Base-by-base conservation (phyloP, 192 early-diverging fungal genomes). In the Podila minutissima region DNA sequence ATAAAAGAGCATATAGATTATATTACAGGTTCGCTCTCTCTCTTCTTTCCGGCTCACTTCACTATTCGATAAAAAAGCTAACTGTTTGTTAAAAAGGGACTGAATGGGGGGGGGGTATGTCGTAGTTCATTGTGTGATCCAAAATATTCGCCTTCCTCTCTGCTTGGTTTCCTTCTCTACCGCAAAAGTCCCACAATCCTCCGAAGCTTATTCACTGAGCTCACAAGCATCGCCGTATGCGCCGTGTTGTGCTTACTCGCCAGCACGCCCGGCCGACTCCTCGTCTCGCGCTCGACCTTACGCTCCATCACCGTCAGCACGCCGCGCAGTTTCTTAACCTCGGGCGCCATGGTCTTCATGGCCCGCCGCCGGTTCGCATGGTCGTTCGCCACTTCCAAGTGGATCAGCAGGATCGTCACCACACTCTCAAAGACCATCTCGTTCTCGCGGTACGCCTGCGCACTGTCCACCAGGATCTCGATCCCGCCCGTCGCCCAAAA, bases 341-440 rank as follows among this genome's bases (percentile, higher is more conserved):
- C 77, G 1, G 71, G 66, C 1, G 19, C 58, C 77, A 73, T 72
- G n/a, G 66, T 28, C 24, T 59, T 50, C 57, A 81, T 28, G 1
- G 64, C 58, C 33, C 59, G 58, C 6, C 77, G 19, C 2, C 71
- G 66, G 13, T 24, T 60, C 19, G 55, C 65, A 50, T 76, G 46
- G 41, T 46, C 41, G 41, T 59, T 59, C 24, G 49, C 74, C 22
- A 61, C 60, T 19, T 75, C 82, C 65, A 83, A 22, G 50, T 81
- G 77, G 24, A 72, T 66, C 65, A 83, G 38, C 48, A 83, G 57
- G 10, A 83, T 75, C 19, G 74, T 76, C 49, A 77, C 59, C 0
- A 74, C 75, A 10, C 70, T 78, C 24, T 74, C 74, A 24, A 83
- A 74, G 29, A 83, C 75, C 83, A 73, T 70, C 57, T 83, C 83